Evolutionary conservation across 2,329 filamentous ascomycete species (phyloP).

Genomic region (Neurospora sp.): DNA sequence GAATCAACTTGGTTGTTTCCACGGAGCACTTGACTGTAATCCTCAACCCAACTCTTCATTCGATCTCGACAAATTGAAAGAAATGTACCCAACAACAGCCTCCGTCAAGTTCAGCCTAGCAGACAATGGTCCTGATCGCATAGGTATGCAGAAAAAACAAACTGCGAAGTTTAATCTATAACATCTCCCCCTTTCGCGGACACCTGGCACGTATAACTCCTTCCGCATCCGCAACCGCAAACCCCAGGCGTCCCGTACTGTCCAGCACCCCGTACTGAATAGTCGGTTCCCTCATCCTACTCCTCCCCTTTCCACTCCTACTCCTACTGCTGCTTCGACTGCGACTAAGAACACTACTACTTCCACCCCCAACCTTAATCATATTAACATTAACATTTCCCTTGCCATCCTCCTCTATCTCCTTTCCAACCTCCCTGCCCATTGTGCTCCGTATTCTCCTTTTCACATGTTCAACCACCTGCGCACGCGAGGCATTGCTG

Average conservation of each 20-base stretch:
- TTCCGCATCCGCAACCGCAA: neutral
- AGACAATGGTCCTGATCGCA: no score
- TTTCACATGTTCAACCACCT: neutral
- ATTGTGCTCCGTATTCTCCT: neutral
- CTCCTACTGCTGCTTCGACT: neutral
- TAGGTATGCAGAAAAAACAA: neutral
- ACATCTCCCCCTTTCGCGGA: neutral
- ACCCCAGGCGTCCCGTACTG: neutral
- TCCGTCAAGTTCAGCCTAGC: no score
- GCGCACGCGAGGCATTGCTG: neutral
- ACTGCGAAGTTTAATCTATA: neutral
- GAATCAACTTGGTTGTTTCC: no score
- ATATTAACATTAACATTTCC: neutral
- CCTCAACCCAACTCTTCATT: no score
- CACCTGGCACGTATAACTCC: neutral
- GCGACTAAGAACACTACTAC: neutral
- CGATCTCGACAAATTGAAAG: no score
- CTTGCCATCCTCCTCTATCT: neutral
- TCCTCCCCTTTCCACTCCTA: neutral
- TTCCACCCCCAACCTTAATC: neutral
- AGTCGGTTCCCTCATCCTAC: neutral
- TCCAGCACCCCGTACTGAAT: neutral
- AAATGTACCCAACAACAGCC: no score
- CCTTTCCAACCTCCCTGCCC: neutral
- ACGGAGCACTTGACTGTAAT: rapidly evolving